A percentile compares a stretch with the other conserved stretches of the same genome.
Conservation (phyloP, 495 filamentous ascomycete species). For the Trichocladium uniseriatum region DNA sequence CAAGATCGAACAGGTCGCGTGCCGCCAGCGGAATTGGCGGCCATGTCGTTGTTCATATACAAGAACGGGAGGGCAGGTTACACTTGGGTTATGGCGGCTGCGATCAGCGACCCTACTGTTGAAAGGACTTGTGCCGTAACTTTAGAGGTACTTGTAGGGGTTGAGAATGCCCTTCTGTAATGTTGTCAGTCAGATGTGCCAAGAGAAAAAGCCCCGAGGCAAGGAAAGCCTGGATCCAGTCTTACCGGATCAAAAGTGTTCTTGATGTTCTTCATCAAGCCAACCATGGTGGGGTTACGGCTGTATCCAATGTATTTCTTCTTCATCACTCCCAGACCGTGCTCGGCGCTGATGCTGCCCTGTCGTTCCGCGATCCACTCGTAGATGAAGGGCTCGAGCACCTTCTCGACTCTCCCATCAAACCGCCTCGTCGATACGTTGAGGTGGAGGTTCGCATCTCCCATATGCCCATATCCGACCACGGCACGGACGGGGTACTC, state of each 20-base stretch:
- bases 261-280: constrained; percentile 91
- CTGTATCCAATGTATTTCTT: constrained; percentile 91
- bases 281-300: constrained; percentile 73
- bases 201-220: too few species aligned
- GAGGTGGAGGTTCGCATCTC: constrained; percentile 87
- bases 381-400: constrained; percentile 89
- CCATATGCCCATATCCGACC: constrained; percentile 97
- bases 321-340: constrained; percentile 90
- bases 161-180: constrained; percentile 76
- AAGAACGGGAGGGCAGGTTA: neutral
- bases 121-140: neutral
- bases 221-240: constrained; percentile 33
- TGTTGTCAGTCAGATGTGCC: constrained; percentile 2
- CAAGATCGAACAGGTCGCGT: neutral
- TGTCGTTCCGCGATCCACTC: constrained; percentile 84
- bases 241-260: constrained; percentile 82
- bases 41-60: constrained; percentile 6
- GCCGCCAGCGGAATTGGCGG: neutral
- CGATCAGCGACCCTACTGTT: neutral
- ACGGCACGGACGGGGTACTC: constrained; percentile 75
- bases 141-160: constrained; percentile 70
- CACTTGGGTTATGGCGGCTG: neutral
- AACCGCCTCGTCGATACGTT: constrained; percentile 76
- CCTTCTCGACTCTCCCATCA: constrained; percentile 80
- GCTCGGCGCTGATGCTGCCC: constrained; percentile 93